phyloP scores from a whole-genome alignment of 257 asterid genomes.

The Capsicum rhomboideum region DNA sequence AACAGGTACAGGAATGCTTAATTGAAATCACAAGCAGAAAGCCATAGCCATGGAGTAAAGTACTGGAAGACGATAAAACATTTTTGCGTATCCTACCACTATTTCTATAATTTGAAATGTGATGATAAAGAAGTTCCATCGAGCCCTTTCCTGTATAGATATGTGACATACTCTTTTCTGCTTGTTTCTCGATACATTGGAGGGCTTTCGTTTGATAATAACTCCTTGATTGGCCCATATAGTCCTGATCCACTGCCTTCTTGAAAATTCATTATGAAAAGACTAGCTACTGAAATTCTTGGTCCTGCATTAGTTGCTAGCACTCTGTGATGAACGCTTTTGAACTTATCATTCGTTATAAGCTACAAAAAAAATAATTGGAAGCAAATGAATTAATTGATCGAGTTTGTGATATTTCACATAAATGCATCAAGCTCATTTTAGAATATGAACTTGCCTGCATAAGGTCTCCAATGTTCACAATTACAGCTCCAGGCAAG shows the following conservation, averaged over 20 bases:
- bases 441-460: conserved; percentile 30
- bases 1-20: neutral
- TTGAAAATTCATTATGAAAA: conserved; percentile 5
- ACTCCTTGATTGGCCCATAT: conserved; percentile 27
- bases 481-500: conserved; percentile 35
- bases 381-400: neutral
- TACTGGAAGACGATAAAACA: neutral
- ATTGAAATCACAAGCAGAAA: neutral
- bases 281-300: conserved; percentile 30
- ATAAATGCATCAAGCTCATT: neutral
- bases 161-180: conserved; percentile 33
- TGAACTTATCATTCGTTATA: conserved; percentile 20
- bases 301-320: conserved; percentile 18
- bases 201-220: conserved; percentile 28
- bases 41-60: neutral
- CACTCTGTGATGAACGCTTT: conserved; percentile 23
- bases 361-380: conserved; percentile 16
- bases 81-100: neutral
- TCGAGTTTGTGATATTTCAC: neutral
- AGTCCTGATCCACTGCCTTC: neutral
- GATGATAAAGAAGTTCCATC: conserved; percentile 29
- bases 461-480: conserved; percentile 56
- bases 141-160: conserved; percentile 32
- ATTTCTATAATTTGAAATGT: conserved; percentile 19
- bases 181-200: conserved; percentile 32